A percentile compares a stretch with the other conserved stretches of the same genome.
Conservation (phyloP, 2,329 filamentous ascomycete genomes). For the Grosmannia clavigera region DNA sequence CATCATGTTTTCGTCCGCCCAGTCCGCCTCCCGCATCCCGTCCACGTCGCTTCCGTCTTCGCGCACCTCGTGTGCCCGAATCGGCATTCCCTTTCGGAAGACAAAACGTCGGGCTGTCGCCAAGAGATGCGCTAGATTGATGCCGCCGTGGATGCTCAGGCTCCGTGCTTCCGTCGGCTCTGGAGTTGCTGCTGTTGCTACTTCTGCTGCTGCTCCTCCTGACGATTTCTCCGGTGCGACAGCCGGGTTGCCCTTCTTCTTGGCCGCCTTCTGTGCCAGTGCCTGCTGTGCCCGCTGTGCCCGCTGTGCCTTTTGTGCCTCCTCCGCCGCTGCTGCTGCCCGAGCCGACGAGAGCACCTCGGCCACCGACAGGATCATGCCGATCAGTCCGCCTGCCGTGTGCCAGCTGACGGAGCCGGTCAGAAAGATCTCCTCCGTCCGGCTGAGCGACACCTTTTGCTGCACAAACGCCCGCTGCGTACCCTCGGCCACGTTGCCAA, state of each 20-base stretch:
- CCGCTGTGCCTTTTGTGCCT: constrained; percentile 3
- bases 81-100: constrained; percentile 68
- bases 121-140: constrained; percentile 67
- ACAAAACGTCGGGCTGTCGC: constrained; percentile 79
- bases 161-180: constrained; percentile 2
- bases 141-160: constrained; percentile 63
- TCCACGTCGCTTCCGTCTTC: not conserved
- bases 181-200: not conserved
- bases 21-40: constrained; percentile 48
- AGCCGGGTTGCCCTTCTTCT: constrained; percentile 5
- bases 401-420: constrained; percentile 67
- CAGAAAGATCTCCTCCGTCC: constrained; percentile 68
- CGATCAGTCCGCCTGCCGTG: constrained; percentile 69
- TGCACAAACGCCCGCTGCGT: constrained; percentile 66
- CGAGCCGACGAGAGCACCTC: constrained; percentile 44
- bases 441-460: constrained; percentile 50
- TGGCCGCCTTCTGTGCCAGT: not conserved
- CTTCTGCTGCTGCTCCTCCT: not conserved
- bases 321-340: constrained; percentile 25
- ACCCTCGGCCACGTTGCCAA: constrained; percentile 74
- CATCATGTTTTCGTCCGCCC: constrained; percentile 61
- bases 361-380: constrained; percentile 73
- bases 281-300: not conserved
- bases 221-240: no score
- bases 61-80: constrained; percentile 58